phyloP scores from a whole-genome alignment of 495 filamentous ascomycete species.

The Rhypophila decipiens region DNA sequence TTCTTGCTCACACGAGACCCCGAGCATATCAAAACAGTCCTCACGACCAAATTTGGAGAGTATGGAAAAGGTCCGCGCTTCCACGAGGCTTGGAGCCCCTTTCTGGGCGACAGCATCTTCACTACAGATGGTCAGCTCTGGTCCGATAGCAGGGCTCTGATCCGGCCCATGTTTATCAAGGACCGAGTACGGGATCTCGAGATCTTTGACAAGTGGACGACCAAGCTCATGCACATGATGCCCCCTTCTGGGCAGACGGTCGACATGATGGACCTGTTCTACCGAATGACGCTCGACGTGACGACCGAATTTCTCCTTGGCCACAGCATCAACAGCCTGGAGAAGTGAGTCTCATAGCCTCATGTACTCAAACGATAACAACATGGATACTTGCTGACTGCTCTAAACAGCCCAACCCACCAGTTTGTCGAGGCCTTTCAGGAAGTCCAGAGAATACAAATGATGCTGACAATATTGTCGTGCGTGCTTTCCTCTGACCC shows the following conservation, averaged over 20 bases:
- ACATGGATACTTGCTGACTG: background rate
- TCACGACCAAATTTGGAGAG: constrained; percentile 50
- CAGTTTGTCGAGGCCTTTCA: constrained; percentile 49
- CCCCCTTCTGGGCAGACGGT: constrained; percentile 35
- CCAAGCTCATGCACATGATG: constrained; percentile 34
- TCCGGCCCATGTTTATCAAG: constrained; percentile 54
- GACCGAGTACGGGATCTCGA: constrained; percentile 38
- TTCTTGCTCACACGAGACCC: constrained; percentile 47
- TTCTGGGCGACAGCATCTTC: constrained; percentile 55
- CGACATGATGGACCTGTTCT: constrained; percentile 49
- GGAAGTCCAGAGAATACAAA: constrained; percentile 46
- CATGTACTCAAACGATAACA: background rate
- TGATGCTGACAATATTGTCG: constrained; percentile 36
- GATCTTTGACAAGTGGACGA: constrained; percentile 47
- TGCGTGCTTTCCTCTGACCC: constrained; percentile 21
- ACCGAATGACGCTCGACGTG: constrained; percentile 50
- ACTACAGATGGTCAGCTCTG: constrained; percentile 50
- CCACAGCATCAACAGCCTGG: constrained; percentile 43
- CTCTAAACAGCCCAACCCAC: constrained; percentile 28
- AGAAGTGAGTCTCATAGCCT: constrained; percentile 23
- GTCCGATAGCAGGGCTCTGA: constrained; percentile 46
- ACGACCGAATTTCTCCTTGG: constrained; percentile 56
- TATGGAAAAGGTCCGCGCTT: constrained; percentile 51
- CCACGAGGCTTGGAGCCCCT: constrained; percentile 44
- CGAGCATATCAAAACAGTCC: constrained; percentile 52